Conservation (phyloP, 371 early-diverging fungal species). For the Rhizopus sp. region DNA sequence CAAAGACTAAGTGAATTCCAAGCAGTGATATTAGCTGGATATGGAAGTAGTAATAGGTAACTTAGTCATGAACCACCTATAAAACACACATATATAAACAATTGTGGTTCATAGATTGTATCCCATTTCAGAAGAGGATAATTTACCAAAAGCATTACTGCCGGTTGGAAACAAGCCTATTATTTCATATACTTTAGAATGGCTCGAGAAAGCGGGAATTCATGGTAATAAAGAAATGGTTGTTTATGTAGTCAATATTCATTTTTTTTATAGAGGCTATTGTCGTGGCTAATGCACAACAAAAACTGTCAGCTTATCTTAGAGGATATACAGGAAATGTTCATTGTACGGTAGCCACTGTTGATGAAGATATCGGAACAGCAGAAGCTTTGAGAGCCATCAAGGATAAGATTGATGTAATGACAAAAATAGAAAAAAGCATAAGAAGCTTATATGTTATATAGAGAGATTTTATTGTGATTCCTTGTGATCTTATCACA, state of each 20-base stretch:
- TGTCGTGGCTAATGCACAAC: slow-evolving; percentile 59
- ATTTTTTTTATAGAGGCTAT: slow-evolving; percentile 72
- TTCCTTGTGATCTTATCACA: slow-evolving; percentile 87
- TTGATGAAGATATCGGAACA: slow-evolving; percentile 79
- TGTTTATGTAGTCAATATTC: slow-evolving; percentile 1
- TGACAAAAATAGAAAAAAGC: not conserved
- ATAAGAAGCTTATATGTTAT: not conserved
- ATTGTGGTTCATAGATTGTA: slow-evolving; percentile 55
- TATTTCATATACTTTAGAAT: slow-evolving; percentile 87
- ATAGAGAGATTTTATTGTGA: slow-evolving; percentile 87
- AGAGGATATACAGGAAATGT: slow-evolving; percentile 72
- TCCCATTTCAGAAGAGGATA: slow-evolving; percentile 81
- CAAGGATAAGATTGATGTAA: slow-evolving; percentile 78
- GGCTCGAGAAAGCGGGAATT: slow-evolving; percentile 89
- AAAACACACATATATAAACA: not conserved
- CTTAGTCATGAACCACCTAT: not conserved
- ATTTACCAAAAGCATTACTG: slow-evolving; percentile 87
- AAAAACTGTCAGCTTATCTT: slow-evolving; percentile 70
- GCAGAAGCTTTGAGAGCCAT: slow-evolving; percentile 84
- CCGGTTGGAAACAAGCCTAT: slow-evolving; percentile 94
- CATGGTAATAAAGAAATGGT: slow-evolving; percentile 55
- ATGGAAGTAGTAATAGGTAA: slow-evolving; percentile 71
- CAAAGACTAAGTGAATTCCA: slow-evolving; percentile 63
- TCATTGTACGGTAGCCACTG: slow-evolving; percentile 59
- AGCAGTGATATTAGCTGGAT: slow-evolving; percentile 80